Evolutionary conservation across 345 rosid genomes (phyloP), one percentile per base, ranked within the genome.

Genomic region (Acer negundo): DNA sequence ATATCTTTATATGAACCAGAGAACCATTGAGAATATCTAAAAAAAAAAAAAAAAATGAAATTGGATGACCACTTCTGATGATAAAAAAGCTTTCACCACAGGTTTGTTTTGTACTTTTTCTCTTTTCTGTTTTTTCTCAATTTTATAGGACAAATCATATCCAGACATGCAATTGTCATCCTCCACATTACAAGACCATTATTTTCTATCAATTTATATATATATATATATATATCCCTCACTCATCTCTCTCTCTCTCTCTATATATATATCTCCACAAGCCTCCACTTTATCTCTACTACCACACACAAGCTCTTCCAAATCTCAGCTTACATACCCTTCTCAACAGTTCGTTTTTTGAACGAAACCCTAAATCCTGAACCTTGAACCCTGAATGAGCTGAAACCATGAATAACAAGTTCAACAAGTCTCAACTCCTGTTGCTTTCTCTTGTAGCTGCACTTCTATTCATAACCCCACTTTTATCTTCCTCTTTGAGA

Each of bases 401-500:
- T 23, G 23, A 49, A 55, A 69, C 72, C 70, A 84, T 91, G 93
- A 80, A 47, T 20, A 12, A 53, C 85, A 84, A 82, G 77, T 73
- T 84, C 77, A 88, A 78, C 70, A 87, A 68, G 69, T 84, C 88
- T 46, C 88, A 91, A 68, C 64, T 91, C 58, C 62, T 87, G 31
- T 73, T 84, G 76, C 83, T 85, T 2, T 26, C 49, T 11, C 62
- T 88, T 6, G 75, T 91, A n/a, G 90, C 84, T 63, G 82, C 84
- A 2, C 92, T 91, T 67, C 78, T 91, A 74, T 38, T 77, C 19
- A 73, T 87, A 67, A 79, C 91, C 4, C 92, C 92, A 12, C 78
- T 87, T 58, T 62, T 88, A 26, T 82, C 96, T 62, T 72, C 92
- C 63, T 82, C 89, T 46, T 47, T 70, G 22, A 85, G 96, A 76